phyloP scores from a whole-genome alignment of 768 basidiomycete species.

The Strobilomyces dryophilus region DNA sequence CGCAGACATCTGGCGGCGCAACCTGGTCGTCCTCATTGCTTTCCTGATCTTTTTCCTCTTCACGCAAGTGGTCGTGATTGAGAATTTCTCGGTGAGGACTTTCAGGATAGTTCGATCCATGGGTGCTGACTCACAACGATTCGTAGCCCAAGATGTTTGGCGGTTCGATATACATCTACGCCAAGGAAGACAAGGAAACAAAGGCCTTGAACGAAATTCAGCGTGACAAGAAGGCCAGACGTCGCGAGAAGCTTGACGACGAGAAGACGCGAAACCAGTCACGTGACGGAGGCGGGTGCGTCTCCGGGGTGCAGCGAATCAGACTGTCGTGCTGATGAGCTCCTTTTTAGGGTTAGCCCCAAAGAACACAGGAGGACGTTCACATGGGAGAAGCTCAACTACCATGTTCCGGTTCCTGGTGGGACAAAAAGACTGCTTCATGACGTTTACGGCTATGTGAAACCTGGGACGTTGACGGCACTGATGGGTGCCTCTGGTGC shows the following conservation, averaged over 20 bases:
- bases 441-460: slow-evolving; percentile 75
- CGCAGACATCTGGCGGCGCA: slow-evolving; percentile 58
- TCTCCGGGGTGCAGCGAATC: neutral
- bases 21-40: slow-evolving; percentile 66
- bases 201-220: slow-evolving; percentile 52
- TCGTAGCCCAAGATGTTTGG: slow-evolving; percentile 30
- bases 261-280: slow-evolving; percentile 20
- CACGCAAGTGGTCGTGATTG: slow-evolving; percentile 63
- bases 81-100: slow-evolving; percentile 54
- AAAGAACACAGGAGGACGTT: slow-evolving; percentile 39
- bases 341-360: neutral
- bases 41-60: slow-evolving; percentile 70
- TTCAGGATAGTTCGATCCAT: neutral
- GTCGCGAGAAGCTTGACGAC: slow-evolving; percentile 30
- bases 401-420: slow-evolving; percentile 64
- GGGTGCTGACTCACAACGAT: neutral
- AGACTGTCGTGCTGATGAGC: slow-evolving; percentile 2
- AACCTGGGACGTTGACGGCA: slow-evolving; percentile 84
- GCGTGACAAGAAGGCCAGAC: slow-evolving; percentile 48
- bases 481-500: slow-evolving; percentile 87
- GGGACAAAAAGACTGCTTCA: slow-evolving; percentile 63
- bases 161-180: slow-evolving; percentile 52
- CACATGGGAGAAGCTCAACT: slow-evolving; percentile 80
- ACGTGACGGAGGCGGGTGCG: slow-evolving; percentile 15
- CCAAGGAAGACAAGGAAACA: slow-evolving; percentile 52